phyloP scores from a whole-genome alignment of 73 alveolate species.

The Uronychia setigera region DNA sequence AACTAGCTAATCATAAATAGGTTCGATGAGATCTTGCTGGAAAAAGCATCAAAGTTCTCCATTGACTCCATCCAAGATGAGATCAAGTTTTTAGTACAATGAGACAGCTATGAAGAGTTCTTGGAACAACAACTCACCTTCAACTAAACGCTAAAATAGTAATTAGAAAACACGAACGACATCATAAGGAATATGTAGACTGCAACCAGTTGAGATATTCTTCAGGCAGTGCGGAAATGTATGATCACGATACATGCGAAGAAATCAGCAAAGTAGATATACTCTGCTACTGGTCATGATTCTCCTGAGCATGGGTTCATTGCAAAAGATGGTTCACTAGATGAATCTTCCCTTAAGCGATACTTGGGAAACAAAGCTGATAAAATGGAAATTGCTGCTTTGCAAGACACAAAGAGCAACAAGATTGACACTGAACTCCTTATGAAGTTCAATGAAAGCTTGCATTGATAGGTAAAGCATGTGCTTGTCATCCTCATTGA shows the following conservation, averaged over 20 bases:
- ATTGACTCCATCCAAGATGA: background rate
- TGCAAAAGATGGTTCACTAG: background rate
- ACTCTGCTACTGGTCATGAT: no score
- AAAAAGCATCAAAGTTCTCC: constrained; percentile 11
- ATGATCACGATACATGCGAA: background rate
- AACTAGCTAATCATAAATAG: background rate
- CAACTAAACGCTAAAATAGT: background rate
- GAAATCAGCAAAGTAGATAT: background rate
- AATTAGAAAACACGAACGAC: background rate
- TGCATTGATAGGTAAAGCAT: background rate
- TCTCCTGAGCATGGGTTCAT: no score
- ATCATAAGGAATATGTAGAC: background rate
- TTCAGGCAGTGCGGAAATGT: background rate
- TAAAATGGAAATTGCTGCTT: background rate
- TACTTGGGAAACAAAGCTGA: background rate
- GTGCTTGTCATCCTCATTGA: background rate
- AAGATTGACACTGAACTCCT: background rate
- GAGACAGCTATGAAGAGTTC: background rate
- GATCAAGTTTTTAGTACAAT: background rate
- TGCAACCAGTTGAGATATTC: background rate
- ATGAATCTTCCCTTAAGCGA: background rate
- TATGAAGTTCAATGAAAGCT: background rate
- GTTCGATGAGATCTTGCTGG: constrained; percentile 20
- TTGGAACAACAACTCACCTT: no score
- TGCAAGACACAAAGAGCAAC: background rate